These are phyloP conservation scores for Calvatia gigantea DNA, from an alignment of 768 basidiomycete species.

Conservation along the genomic window DNA sequence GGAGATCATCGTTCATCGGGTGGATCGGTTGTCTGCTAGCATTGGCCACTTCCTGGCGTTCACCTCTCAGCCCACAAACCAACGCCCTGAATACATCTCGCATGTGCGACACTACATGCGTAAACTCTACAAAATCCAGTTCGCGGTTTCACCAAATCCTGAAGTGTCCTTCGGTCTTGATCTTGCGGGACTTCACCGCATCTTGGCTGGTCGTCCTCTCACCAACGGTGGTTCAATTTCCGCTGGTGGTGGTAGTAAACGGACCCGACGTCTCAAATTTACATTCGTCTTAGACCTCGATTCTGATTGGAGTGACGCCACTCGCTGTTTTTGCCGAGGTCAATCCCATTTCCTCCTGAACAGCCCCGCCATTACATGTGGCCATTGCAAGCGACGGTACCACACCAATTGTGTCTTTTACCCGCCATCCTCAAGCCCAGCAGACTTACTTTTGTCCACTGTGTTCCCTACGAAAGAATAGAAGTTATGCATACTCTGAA, in stretches of 20 bases:
- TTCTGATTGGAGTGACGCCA: constrained; percentile 68
- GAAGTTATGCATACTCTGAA: constrained; percentile 69
- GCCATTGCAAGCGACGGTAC: constrained; percentile 60
- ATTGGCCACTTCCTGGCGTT: constrained; percentile 81
- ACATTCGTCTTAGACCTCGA: constrained; percentile 77
- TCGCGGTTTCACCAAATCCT: constrained; percentile 78
- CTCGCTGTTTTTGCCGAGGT: constrained; percentile 79
- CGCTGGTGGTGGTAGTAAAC: constrained; percentile 40
- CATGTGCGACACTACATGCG: constrained; percentile 91
- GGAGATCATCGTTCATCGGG: constrained; percentile 74
- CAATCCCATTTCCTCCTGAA: constrained; percentile 55
- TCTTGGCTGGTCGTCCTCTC: constrained; percentile 64
- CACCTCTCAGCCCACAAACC: constrained; percentile 65
- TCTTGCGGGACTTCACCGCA: constrained; percentile 77
- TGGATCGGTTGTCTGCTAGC: constrained; percentile 68
- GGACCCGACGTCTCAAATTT: constrained; percentile 53
- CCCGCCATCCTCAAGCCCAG: constrained; percentile 32
- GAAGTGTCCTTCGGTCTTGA: constrained; percentile 82
- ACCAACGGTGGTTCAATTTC: constrained; percentile 4
- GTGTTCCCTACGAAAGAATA: constrained; percentile 74
- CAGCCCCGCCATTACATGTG: constrained; percentile 66
- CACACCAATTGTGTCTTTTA: constrained; percentile 78
- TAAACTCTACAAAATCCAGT: constrained; percentile 85
- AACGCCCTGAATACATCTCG: constrained; percentile 71
- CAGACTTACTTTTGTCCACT: constrained; percentile 59